These are phyloP conservation scores for Botrytis tulipae DNA, from an alignment of 2,329 filamentous ascomycete species.

Conservation along the genomic window DNA sequence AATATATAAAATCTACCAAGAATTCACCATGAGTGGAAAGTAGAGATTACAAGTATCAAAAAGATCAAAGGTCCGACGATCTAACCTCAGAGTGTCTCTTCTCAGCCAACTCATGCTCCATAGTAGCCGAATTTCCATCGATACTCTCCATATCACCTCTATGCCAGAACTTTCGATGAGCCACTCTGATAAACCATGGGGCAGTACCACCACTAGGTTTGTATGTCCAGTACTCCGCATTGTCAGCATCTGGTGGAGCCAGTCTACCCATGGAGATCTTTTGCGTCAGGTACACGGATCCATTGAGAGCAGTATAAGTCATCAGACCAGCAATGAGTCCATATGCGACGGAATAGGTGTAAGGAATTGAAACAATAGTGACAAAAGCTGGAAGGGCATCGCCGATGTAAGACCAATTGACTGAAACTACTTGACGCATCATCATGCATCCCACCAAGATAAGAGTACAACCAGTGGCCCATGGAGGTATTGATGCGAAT, in stretches of 20 bases:
- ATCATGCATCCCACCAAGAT: slow-evolving; percentile 74
- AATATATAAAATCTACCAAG: not conserved
- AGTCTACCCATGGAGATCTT: slow-evolving; percentile 47
- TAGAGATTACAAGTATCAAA: not conserved
- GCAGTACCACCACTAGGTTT: slow-evolving; percentile 50
- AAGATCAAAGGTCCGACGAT: slow-evolving; percentile 12
- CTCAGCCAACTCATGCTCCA: slow-evolving; percentile 19
- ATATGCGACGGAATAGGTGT: slow-evolving; percentile 76
- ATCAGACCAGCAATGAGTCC: slow-evolving; percentile 67
- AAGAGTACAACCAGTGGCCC: slow-evolving; percentile 73
- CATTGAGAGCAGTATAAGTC: slow-evolving; percentile 55
- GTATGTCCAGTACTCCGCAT: slow-evolving; percentile 56
- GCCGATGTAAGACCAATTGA: slow-evolving; percentile 76
- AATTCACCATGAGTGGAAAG: not conserved
- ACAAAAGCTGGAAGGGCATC: slow-evolving; percentile 75
- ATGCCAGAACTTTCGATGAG: slow-evolving; percentile 31
- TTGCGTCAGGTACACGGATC: slow-evolving; percentile 50
- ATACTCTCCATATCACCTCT: slow-evolving; percentile 18
- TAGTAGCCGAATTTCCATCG: slow-evolving; percentile 16
- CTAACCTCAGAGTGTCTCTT: slow-evolving; percentile 16
- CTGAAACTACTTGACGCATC: slow-evolving; percentile 70
- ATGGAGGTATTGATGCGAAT: slow-evolving; percentile 73
- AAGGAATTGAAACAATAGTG: slow-evolving; percentile 72
- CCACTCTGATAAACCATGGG: slow-evolving; percentile 50
- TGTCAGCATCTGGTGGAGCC: slow-evolving; percentile 51